Base-by-base conservation (phyloP, 495 filamentous ascomycete genomes). In the Penicillium cosmopolitanum region DNA sequence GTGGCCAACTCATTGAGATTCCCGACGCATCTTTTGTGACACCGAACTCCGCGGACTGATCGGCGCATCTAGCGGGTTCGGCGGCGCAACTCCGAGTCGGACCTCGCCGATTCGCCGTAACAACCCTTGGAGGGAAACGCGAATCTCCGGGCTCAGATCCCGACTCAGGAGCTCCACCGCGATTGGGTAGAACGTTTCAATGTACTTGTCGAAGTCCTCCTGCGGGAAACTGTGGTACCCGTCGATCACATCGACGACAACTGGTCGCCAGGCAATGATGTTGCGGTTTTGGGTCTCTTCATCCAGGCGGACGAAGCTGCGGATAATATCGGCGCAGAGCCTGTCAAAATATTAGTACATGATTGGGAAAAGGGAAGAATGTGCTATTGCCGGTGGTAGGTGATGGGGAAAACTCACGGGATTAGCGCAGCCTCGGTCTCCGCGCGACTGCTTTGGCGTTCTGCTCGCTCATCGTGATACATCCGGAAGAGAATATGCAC, bases 221-320 rank as follows among this genome's bases (percentile, higher is more conserved):
- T 80, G 77, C 0, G 91, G 90, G 76, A 97, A 98, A 44, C 89
- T 89, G 9, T 86, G 90, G 69, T 93, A 98, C 2, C 96, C 93
- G 62, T 98, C 93, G 34, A 98, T 79, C n/a, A 98, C 95, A 69
- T 97, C 95, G 8, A 98, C 92, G 4, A 98, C 95, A 1, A 98
- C 96, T 1, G 95, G 95, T 35, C 95, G 82, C 95, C 95, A 98
- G 12, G 96, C 96, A 4, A 92, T 84, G 55, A 98, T 95, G 66
- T 98, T 98, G 31, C 95, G 85, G 65, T 97, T 91, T 72, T 98
- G 95, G 33, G 89, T 91, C 59, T 97, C 93, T 70, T 97, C 94
- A 54, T 97, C 95, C 5, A 98, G 85, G 9, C 80, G 80, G 13
- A 89, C 83, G 64, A 93, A 98, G 21, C 85, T 88, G 31, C 85